Evolutionary conservation across 306 rosid genomes (phyloP).

Genomic region (Ziziphus jujuba): DNA sequence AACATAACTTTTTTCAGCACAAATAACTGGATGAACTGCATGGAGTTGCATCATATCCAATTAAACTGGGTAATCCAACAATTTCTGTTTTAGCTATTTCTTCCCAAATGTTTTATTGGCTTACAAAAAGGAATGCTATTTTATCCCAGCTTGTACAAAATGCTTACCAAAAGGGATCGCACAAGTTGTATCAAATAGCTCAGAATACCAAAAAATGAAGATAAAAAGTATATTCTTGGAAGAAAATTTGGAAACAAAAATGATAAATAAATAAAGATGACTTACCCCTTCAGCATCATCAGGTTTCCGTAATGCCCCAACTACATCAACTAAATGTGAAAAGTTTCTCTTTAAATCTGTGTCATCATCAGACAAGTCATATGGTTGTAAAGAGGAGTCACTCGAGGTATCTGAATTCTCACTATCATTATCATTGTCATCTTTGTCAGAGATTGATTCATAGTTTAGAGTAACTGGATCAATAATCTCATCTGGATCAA

Average conservation of each 20-base stretch:
- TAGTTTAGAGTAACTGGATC: constrained; percentile 70
- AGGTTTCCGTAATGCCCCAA: constrained; percentile 80
- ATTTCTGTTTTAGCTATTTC: constrained; percentile 3
- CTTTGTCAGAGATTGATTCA: constrained; percentile 52
- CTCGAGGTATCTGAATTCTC: constrained; percentile 66
- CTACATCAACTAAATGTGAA: constrained; percentile 81
- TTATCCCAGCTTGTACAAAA: not conserved
- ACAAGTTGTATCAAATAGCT: constrained; percentile 24
- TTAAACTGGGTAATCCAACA: constrained; percentile 19
- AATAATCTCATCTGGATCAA: constrained; percentile 91
- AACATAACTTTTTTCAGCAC: not conserved
- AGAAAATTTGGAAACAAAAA: constrained; percentile 4
- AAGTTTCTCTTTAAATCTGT: constrained; percentile 74
- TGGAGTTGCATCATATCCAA: constrained; percentile 7
- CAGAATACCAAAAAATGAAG: constrained; percentile 24
- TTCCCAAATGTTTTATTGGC: not conserved
- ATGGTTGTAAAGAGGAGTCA: constrained; percentile 86
- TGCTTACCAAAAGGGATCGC: constrained; percentile 12
- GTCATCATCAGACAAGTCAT: constrained; percentile 86
- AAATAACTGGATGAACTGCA: not conserved
- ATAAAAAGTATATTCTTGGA: not conserved
- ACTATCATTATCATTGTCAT: constrained; percentile 62
- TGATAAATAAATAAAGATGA: constrained; percentile 26
- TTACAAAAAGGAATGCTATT: not conserved
- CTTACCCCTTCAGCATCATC: constrained; percentile 95